Evolutionary conservation across 1,139 yeast species (phyloP).

Genomic region (Pichia kudriavzevii): DNA sequence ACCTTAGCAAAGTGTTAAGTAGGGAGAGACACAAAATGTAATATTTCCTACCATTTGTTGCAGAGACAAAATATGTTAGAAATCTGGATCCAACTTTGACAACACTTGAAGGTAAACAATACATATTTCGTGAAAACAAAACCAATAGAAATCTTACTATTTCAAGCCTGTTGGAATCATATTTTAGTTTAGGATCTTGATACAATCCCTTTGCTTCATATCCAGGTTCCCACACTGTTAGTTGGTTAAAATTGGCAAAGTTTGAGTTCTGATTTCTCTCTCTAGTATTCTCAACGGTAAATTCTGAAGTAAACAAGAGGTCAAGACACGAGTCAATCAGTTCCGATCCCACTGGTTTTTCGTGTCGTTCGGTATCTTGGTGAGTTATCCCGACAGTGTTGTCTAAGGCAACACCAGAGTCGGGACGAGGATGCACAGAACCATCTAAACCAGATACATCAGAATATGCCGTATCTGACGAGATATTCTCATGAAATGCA

Average conservation of each 20-base stretch:
- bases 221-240: conserved; percentile 70
- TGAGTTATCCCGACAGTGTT: no score
- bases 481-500: neutral
- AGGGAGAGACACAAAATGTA: conserved; percentile 61
- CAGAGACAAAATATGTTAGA: conserved; percentile 49
- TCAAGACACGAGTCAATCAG: conserved; percentile 41
- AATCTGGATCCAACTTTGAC: conserved; percentile 50
- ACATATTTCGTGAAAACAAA: conserved; percentile 58
- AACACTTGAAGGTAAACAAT: conserved; percentile 37
- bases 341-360: conserved; percentile 42
- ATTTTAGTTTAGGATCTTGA: conserved; percentile 38
- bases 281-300: conserved; percentile 38
- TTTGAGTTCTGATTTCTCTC: conserved; percentile 1
- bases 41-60: conserved; percentile 40
- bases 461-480: no score
- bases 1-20: conserved; percentile 42
- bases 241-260: conserved; percentile 23
- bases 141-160: conserved; percentile 54
- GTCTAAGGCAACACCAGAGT: conserved; percentile 18
- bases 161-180: conserved; percentile 64
- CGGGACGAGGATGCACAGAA: no score
- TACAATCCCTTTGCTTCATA: conserved; percentile 43
- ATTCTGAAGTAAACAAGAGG: conserved; percentile 53
- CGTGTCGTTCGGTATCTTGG: neutral
- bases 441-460: neutral